Evolutionary conservation across 2,329 filamentous ascomycete genomes (phyloP), one percentile per base, ranked within the genome.

Genomic region (Xylaria sp.): DNA sequence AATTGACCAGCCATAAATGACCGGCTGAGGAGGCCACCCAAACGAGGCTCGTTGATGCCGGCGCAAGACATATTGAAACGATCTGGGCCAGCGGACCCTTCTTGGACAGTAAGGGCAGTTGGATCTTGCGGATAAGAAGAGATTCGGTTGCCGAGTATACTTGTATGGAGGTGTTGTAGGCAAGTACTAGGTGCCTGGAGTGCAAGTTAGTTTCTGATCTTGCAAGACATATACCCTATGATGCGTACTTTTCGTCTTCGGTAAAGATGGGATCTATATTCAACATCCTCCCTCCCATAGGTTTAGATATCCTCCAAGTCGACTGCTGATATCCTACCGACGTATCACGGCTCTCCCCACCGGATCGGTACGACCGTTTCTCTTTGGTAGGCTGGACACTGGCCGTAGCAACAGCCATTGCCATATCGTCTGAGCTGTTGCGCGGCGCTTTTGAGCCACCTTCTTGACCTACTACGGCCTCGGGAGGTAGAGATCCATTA

Each of bases 131-230:
- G 42, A 91, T 78, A 19, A 95, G 83, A 45, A 95, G 82, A 1
- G 94, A 97, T 50, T 91, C 92, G 60, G 84, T 78, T 24, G 90
- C 84, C 1, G 90, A 89, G 72, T 94, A 96, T 21, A 96, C 81
- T 69, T 92, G 89, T 49, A 97, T 78, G 8, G 88, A 87, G 22
- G 84, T 87, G 56, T 86, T 83, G 66, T 91, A 90, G 26, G 88
- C 84, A 51, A 96, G 71, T 52, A 97, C 86, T 38, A 97, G 70
- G 72, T 88, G 82, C 68, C 90, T 91, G 37, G 37, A 19, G n/a
- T 7, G 4, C 40, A 24, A 54, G 64, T 75, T 48, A 74, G 67
- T 45, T 26, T 40, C 18, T 41, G 7, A 34, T 20, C 19, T 41
- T 48, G 39, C 37, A 8, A 24, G 44, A 44, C 21, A 18, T 16